Evolutionary conservation across 768 basidiomycete species (phyloP).

Genomic region (Lactarius quietus): DNA sequence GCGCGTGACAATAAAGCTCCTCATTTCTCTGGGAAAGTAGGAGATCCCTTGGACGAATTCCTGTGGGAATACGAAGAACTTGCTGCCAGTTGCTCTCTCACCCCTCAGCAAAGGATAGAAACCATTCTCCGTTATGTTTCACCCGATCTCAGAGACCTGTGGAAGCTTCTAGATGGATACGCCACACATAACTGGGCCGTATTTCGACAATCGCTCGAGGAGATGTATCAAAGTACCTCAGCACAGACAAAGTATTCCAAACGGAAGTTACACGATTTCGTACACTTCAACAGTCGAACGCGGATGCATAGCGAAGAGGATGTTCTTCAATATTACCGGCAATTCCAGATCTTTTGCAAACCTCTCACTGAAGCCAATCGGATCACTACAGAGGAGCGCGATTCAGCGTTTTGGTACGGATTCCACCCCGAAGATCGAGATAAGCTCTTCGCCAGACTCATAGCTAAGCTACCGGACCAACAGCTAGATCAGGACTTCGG

Average conservation of each 20-base stretch:
- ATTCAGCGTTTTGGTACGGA: too few relatives aligned
- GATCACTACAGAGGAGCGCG: not conserved
- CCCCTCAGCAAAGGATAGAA: not conserved
- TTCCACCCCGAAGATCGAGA: too few relatives aligned
- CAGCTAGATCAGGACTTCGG: too few relatives aligned
- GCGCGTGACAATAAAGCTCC: not conserved
- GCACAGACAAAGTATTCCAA: too few relatives aligned
- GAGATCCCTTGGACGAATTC: not conserved
- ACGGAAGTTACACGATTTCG: not conserved
- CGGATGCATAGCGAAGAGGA: not conserved
- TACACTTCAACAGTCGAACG: not conserved
- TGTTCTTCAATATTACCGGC: not conserved
- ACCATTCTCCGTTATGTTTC: not conserved
- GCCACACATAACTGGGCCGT: not conserved
- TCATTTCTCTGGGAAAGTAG: not conserved
- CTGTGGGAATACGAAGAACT: not conserved
- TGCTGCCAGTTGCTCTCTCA: not conserved
- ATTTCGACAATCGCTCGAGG: not conserved
- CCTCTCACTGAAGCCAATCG: rapidly evolving
- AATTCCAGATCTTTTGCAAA: not conserved
- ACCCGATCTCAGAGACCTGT: not conserved
- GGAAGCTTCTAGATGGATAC: not conserved
- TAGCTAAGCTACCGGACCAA: too few relatives aligned
- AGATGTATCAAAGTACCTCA: not conserved
- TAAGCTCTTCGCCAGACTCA: too few relatives aligned